Evolutionary conservation across 768 basidiomycete species (phyloP).

Genomic region (Trichaptum fuscoviolaceum): DNA sequence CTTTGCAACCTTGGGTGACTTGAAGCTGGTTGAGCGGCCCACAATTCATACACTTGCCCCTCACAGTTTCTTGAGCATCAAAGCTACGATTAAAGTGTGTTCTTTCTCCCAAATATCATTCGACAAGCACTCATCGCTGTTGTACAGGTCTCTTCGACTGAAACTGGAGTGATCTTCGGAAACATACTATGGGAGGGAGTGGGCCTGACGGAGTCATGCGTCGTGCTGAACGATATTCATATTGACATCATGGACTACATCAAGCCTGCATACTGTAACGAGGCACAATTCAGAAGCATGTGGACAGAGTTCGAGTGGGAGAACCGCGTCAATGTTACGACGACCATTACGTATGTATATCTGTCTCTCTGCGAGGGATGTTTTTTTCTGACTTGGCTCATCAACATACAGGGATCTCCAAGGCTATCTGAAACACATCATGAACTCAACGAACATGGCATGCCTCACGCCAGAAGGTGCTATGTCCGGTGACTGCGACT

Average conservation of each 20-base stretch:
- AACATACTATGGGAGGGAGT: slow-evolving; percentile 96
- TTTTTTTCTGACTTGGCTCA: slow-evolving; percentile 2
- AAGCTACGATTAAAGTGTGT: slow-evolving; percentile 89
- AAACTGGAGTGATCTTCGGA: slow-evolving; percentile 98
- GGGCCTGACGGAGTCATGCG: slow-evolving; percentile 81
- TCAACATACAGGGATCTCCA: slow-evolving; percentile 60
- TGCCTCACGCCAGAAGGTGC: slow-evolving; percentile 87
- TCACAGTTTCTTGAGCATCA: slow-evolving; percentile 97
- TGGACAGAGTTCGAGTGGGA: slow-evolving; percentile 99
- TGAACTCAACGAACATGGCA: slow-evolving; percentile 97
- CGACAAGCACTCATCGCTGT: neutral
- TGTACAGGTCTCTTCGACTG: slow-evolving; percentile 78
- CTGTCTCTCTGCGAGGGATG: slow-evolving; percentile 4
- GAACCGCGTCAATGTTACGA: slow-evolving; percentile 94
- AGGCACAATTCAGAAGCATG: slow-evolving; percentile 96
- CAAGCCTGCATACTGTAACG: slow-evolving; percentile 92
- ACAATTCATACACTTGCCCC: slow-evolving; percentile 90
- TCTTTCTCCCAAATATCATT: neutral
- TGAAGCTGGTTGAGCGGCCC: slow-evolving; percentile 96
- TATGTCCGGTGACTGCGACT: slow-evolving; percentile 93
- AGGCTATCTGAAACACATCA: slow-evolving; percentile 88
- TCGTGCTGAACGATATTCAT: slow-evolving; percentile 95
- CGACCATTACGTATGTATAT: slow-evolving; percentile 65
- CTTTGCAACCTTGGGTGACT: slow-evolving; percentile 94
- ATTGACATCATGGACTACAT: slow-evolving; percentile 99